phyloP scores from a whole-genome alignment of 2,329 filamentous ascomycete genomes.

The Decorospora gaudefroyi region DNA sequence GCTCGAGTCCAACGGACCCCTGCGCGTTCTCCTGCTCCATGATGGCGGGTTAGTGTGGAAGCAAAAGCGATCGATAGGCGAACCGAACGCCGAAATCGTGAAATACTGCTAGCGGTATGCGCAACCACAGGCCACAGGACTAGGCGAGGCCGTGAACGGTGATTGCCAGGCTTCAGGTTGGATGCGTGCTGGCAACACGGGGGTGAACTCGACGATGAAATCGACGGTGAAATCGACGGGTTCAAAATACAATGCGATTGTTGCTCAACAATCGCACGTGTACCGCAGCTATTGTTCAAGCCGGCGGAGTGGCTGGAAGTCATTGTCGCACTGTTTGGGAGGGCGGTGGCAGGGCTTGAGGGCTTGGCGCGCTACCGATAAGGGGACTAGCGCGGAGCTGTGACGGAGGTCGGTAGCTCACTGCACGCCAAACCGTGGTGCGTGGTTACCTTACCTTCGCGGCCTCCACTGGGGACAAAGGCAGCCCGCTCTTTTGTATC shows the following conservation, averaged over 20 bases:
- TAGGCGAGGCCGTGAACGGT: too few relatives aligned
- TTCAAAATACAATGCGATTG: background rate
- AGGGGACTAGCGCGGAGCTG: slow-evolving; percentile 16
- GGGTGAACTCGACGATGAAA: too few relatives aligned
- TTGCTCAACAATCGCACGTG: background rate
- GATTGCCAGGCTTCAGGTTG: background rate
- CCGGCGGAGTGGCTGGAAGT: background rate
- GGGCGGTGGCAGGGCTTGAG: slow-evolving; percentile 9
- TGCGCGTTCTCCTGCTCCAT: slow-evolving; percentile 25
- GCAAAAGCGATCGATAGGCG: background rate
- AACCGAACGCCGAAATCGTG: background rate
- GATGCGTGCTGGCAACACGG: too few relatives aligned
- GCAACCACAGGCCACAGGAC: background rate
- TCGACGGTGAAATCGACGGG: background rate
- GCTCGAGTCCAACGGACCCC: slow-evolving; percentile 50
- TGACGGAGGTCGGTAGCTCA: too few relatives aligned
- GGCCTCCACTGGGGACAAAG: slow-evolving; percentile 10
- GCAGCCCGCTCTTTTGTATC: slow-evolving; percentile 14
- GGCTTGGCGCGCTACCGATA: slow-evolving; percentile 18
- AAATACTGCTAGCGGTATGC: background rate
- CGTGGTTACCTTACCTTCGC: slow-evolving; percentile 8
- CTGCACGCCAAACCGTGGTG: slow-evolving; percentile 4
- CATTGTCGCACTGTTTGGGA: slow-evolving; percentile 16
- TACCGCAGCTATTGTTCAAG: too few relatives aligned
- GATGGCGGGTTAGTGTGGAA: slow-evolving; percentile 8